These are phyloP conservation scores for Calonectria pseudoreteaudii DNA, from an alignment of 2,329 filamentous ascomycete species.

Conservation along the genomic window DNA sequence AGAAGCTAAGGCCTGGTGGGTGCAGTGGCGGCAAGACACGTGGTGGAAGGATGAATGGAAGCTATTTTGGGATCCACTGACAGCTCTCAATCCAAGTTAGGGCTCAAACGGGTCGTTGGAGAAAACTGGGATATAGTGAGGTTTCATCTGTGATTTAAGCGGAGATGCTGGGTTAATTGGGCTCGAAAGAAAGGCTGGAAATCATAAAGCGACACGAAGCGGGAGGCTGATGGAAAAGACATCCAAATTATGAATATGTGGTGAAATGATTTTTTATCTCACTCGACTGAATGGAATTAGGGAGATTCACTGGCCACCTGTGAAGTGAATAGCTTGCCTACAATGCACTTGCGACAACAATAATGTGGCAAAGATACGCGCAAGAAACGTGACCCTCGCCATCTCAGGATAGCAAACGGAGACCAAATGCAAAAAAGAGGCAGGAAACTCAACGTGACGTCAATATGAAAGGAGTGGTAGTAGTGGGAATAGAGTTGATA, in stretches of 20 bases:
- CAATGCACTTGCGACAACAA: not conserved
- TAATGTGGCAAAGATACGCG: not conserved
- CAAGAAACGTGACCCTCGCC: not conserved
- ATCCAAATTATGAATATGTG: not conserved
- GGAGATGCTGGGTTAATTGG: not conserved
- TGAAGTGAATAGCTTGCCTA: not conserved
- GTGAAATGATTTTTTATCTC: not conserved
- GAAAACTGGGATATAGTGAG: not conserved
- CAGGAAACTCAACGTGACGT: not conserved
- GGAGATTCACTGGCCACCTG: not conserved
- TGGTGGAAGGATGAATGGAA: slow-evolving; percentile 9
- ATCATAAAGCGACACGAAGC: not conserved
- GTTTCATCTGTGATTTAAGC: not conserved
- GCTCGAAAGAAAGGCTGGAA: too few species aligned
- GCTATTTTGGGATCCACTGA: slow-evolving; percentile 3
- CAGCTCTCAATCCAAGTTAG: not conserved
- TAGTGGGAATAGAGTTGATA: not conserved
- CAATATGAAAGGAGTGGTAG: not conserved
- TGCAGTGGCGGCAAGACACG: slow-evolving; percentile 8
- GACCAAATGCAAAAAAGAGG: not conserved
- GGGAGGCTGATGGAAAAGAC: not conserved
- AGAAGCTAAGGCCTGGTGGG: not conserved
- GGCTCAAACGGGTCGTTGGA: not conserved
- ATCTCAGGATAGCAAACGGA: not conserved
- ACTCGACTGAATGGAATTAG: too few species aligned